Base-by-base conservation (phyloP, 176 grass and related monocot genomes). In the Aegilops tauschii region DNA sequence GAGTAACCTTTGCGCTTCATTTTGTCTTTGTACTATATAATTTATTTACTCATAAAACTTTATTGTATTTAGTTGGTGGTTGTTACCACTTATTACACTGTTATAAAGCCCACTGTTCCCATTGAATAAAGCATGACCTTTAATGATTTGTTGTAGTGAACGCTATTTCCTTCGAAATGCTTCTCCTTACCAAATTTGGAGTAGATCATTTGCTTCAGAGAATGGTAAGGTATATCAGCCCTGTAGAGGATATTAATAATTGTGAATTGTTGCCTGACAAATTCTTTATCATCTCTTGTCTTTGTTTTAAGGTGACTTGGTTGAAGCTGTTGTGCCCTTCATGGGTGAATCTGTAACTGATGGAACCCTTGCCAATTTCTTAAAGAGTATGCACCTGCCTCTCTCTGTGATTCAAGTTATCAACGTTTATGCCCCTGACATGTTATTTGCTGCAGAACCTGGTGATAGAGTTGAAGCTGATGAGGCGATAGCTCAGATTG, bases 401-500 rank as follows among this genome's bases (percentile, higher is more conserved):
- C 42, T 71, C 37, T 77, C 63, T 78, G 17, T 6, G 42, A 66
- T 80, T 63, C 3, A 21, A 72, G 36, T 63, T 23, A 1, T 80
- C 35, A 68, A 32, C 2, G 28, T 86, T 80, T 72, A 40, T 73
- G 47, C 21, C n/a, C 70, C 35, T 80, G 28, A 78, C 54, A 85
- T 90, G 78, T 12, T 81, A 54, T 77, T 16, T 50, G 64, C 76
- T 90, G 77, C 83, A 97, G 94, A 94, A 82, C 92, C 90, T 34
- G 90, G 94, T 74, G 94, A 94, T 36, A 88, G 87, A 62, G 92
- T 97, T 84, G 79, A 90, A 83, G 77, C 85, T 29, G 92, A 97
- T 61, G 94, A 97, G 85, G 79, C 83, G 9, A 97, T 97, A 87
- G 94, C 92, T n/a, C 94, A 97, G 78, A 86, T 97, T 84, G 94